Evolutionary conservation across 1,284 basidiomycete species (phyloP), one percentile per base, ranked within the genome.

Genomic region (Tremellales sp.): DNA sequence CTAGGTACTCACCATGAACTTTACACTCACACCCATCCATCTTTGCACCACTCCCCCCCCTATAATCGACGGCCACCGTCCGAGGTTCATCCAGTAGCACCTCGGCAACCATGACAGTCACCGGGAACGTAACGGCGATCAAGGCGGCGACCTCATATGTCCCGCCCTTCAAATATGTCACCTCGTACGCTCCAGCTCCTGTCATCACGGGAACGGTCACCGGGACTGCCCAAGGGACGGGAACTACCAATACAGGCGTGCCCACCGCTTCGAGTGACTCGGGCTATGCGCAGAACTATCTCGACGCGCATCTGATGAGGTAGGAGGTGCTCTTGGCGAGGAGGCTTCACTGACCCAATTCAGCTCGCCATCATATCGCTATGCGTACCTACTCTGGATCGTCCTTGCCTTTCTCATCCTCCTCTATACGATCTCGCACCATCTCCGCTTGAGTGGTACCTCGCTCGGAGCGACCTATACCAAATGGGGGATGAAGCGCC

Each of bases 301-400:
- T 73, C 5, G 46, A 58, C 7, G 58, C 65, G 7, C 70, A 72
- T 50, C 62, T 65, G 58, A 65, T 71, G 54, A 71, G 69, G 70
- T 71, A 38, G 35, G 66, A 22, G 5, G 7, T 22, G n/a, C n/a
- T n/a, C n/a, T 12, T 50, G 33, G 29, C n/a, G n/a, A n/a, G 13
- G 31, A 34, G 19, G 24, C 9, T 35, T 22, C n/a, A 25, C 40
- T 50, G 33, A 45, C 18, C 25, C 8, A 14, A 18, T 12, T 9
- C 49, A 68, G 66, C 26, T 50, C 54, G 16, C 62, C 66, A n/a
- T 67, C 65, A 12, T 66, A 70, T 40, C 65, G 72, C 7, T 73
- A 71, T 45, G 65, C 65, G 14, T 66, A 68, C 50, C 48, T 71
- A 12, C 42, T 73, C 13, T 72, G 66, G 69, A 56, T 70, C 44